Evolutionary conservation across 1,284 basidiomycete genomes (phyloP), one percentile per base, ranked within the genome.

Genomic region (Veloboletus limbatus): DNA sequence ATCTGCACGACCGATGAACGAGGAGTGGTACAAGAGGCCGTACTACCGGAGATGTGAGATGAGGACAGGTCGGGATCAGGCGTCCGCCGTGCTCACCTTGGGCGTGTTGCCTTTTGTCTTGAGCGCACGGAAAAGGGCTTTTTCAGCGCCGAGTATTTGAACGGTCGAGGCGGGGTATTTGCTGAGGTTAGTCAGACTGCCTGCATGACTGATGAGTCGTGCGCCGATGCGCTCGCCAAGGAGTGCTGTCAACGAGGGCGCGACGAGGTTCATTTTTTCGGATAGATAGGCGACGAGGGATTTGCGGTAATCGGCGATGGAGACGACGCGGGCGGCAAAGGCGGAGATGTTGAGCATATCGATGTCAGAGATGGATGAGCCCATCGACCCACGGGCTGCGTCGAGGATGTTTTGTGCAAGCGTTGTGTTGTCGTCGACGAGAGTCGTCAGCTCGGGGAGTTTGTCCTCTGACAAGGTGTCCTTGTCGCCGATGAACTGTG

Each of bases 101-200:
- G 95, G 96, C 0, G 96, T 98, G 71, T 98, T 97, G 25, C 94
- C 94, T 74, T 98, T 99, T 32, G 96, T 98, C 79, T 99, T 99
- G 62, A 99, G 76, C 0, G 96, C 96, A 50, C 96, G 78, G 83
- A 99, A 99, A 33, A 99, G 78, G 2, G 96, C 96, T 73, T 99
- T 98, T 75, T 99, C 96, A 18, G 96, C 96, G 60, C 96, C 96
- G 31, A 99, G 77, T 59, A 99, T 98, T 73, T 99, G 96, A 43
- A 98, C 93, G 6, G 96, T 99, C 60, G 92, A 95, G 4, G 96
- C 96, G 25, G 96, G 96, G 73, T 98, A 97, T 76, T 99, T 98
- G 77, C 92, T 94, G 53, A 98, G 74, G 71, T 97, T 97, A 55
- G 93, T 96, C 66, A 99, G 77, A 61, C 91, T 94, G 25, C 96